Evolutionary conservation across 371 early-diverging fungal genomes (phyloP), one percentile per base, ranked within the genome.

Genomic region (Capniomyces stellatus): DNA sequence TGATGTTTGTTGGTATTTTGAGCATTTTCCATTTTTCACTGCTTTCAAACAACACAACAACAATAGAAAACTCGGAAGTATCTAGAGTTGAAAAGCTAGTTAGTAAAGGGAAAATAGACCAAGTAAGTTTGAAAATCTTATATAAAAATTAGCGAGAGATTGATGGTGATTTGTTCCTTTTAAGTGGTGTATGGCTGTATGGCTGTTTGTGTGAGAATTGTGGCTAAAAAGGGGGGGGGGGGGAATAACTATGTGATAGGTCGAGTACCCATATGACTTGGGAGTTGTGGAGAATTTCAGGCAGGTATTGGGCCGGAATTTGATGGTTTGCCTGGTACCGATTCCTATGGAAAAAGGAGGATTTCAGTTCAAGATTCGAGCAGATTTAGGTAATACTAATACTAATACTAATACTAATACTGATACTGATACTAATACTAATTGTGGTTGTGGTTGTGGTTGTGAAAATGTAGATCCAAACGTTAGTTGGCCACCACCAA

Each of bases 201-300:
- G n/a, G n/a, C n/a, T n/a, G n/a, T n/a, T n/a, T n/a, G n/a, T n/a
- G n/a, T n/a, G n/a, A n/a, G n/a, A n/a, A n/a, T n/a, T n/a, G n/a
- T n/a, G n/a, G n/a, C n/a, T n/a, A n/a, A n/a, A n/a, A n/a, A n/a
- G n/a, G n/a, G n/a, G n/a, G n/a, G n/a, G n/a, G n/a, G n/a, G n/a
- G n/a, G n/a, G n/a, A n/a, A n/a, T n/a, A n/a, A n/a, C n/a, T n/a
- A n/a, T n/a, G n/a, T n/a, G n/a, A n/a, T n/a, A 79, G 78, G 66
- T 74, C 13, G 68, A 64, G 46, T 89, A 82, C 66, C 98, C 99
- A 1, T 99, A 95, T 70, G 84, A 98, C 67, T 65, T 96, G 49
- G 97, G 98, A 2, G 54, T 75, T 3, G 58, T 73, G 53, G 71
- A 73, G 43, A 95, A 95, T 56, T 73, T 89, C 51, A 70, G 67